phyloP scores from a whole-genome alignment of 2,329 filamentous ascomycete species.

The Magnaporthales sp. region DNA sequence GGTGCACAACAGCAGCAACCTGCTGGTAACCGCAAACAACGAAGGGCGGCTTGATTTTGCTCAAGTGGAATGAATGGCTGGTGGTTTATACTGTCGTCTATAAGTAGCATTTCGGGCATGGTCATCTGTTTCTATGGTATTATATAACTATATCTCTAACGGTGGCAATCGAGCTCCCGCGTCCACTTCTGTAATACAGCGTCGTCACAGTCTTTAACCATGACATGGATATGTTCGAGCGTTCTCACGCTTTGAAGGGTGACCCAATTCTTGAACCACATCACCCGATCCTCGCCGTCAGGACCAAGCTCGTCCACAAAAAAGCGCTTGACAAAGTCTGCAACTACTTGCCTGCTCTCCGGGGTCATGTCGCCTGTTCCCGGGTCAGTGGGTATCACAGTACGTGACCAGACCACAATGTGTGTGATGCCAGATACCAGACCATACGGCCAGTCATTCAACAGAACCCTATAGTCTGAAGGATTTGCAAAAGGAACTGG shows the following conservation, averaged over 20 bases:
- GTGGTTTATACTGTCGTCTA: not conserved
- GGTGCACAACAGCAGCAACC: constrained; percentile 17
- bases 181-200: constrained; percentile 47
- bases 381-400: constrained; percentile 63
- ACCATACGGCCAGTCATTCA: constrained; percentile 94
- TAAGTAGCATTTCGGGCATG: not conserved
- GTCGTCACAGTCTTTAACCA: constrained; percentile 46
- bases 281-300: constrained; percentile 39
- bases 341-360: constrained; percentile 54
- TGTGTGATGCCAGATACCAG: constrained; percentile 60
- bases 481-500: constrained; percentile 40
- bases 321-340: constrained; percentile 58
- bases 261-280: constrained; percentile 96
- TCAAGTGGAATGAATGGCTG: not conserved
- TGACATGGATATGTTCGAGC: constrained; percentile 82
- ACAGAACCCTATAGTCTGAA: constrained; percentile 59
- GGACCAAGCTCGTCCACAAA: constrained; percentile 54
- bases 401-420: constrained; percentile 87
- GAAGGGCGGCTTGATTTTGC: constrained; percentile 36
- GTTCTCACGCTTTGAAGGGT: constrained; percentile 79
- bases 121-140: not conserved
- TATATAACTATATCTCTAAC: not conserved
- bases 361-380: constrained; percentile 62
- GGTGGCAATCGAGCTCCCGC: constrained; percentile 29
- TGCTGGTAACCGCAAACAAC: constrained; percentile 43